Base-by-base conservation (phyloP, 2,329 filamentous ascomycete genomes). In the Pseudogymnoascus sp. region DNA sequence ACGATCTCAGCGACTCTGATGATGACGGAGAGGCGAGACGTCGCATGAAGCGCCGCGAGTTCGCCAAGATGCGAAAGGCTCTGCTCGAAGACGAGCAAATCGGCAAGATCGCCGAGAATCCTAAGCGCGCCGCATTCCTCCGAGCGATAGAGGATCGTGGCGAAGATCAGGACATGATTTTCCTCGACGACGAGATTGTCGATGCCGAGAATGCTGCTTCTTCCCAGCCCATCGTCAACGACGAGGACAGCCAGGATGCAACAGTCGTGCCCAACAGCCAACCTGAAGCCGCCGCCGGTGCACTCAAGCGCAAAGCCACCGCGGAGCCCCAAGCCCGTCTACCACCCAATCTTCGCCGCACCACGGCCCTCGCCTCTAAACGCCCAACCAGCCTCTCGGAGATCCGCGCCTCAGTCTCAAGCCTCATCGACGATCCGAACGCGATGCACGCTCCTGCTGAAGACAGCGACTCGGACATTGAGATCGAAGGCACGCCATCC, bases 61-160 rank as follows among this genome's bases (percentile, higher is more conserved):
- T 96, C 75, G 89, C 89, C 36, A 90, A 91, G 77, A 96, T 96
- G 89, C 89, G 92, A 64, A 92, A 91, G 74, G 90, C 93, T 6
- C 82, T 99, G 8, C 83, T 96, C 57, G 82, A 90, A 23, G 93
- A 97, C 71, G 93, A 96, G 74, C 91, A 91, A 38, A 86, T 99
- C 69, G 91, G 89, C 72, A 93, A 93, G 75, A 91, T 97, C 67
- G 92, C 91, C 35, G 87, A 91, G 73, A 92, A 96, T 70, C 90
- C 90, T 1, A 93, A 93, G 73, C 93, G 92, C 73, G 83, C 89
- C 66, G 95, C 95, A 0, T 99, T 99, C 78, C 82, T 99, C 69
- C 87, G 87, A 67, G 91, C 91, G 6, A 90, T 99, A 62, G 92
- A 96, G 70, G 93, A 97, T 72, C 84, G 84, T 60, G 81, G 82